A percentile compares a stretch with the other conserved stretches of the same genome.
Evolutionary conservation across 2,329 filamentous ascomycete genomes (phyloP).

Genomic region (Didymella pomorum): DNA sequence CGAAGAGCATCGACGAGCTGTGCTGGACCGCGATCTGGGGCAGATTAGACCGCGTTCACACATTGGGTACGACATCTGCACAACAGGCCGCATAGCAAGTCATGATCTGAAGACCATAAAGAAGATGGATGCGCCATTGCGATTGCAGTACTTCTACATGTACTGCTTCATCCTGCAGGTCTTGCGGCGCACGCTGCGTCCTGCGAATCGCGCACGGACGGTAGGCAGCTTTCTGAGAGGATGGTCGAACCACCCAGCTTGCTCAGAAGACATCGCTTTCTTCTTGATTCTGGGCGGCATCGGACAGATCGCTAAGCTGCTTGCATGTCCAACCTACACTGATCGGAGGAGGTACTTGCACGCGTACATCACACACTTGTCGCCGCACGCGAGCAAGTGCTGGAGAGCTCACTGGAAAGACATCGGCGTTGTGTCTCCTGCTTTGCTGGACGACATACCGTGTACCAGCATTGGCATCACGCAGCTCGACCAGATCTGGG

Average conservation of each 20-base stretch:
- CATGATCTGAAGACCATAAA: conserved; percentile 43
- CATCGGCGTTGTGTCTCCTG: conserved; percentile 45
- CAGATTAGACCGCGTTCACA: conserved; percentile 43
- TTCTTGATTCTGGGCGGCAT: conserved; percentile 48
- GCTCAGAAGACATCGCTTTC: conserved; percentile 48
- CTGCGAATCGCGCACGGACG: conserved; percentile 39
- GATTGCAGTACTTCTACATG: conserved; percentile 50
- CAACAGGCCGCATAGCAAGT: conserved; percentile 38
- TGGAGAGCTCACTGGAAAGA: conserved; percentile 49
- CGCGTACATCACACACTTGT: conserved; percentile 46
- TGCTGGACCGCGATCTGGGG: conserved; percentile 46
- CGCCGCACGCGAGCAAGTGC: conserved; percentile 45
- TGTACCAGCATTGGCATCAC: conserved; percentile 49
- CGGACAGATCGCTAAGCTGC: conserved; percentile 45
- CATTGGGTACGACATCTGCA: conserved; percentile 48
- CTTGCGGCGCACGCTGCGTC: conserved; percentile 42
- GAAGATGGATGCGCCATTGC: conserved; percentile 42
- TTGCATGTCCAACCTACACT: conserved; percentile 43
- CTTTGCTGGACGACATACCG: conserved; percentile 47
- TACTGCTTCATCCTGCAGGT: conserved; percentile 50
- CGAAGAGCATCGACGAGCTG: conserved; percentile 44
- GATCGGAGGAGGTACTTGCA: conserved; percentile 45
- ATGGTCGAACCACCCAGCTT: conserved; percentile 44
- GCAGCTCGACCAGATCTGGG: conserved; percentile 49
- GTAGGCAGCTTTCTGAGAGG: conserved; percentile 44